These are phyloP conservation scores for Puya raimondii DNA, from an alignment of 176 grass and related monocot species.

Conservation along the genomic window DNA sequence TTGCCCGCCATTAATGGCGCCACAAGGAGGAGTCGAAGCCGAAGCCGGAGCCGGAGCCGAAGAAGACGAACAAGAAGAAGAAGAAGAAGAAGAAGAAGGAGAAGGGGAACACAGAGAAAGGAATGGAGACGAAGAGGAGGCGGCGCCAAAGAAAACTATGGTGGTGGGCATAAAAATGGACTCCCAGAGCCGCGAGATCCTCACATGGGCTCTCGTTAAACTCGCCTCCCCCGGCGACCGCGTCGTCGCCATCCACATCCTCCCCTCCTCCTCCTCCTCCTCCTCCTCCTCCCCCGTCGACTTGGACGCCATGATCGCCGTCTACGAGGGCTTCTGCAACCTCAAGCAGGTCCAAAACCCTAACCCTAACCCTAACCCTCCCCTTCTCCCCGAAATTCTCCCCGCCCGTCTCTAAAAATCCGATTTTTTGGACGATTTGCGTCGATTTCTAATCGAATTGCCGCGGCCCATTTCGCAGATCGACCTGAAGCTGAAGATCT, in stretches of 20 bases:
- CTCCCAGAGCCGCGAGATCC: slow-evolving; percentile 62
- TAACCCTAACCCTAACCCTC: slow-evolving; percentile 1
- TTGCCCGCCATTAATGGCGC: neutral
- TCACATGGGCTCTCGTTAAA: slow-evolving; percentile 89
- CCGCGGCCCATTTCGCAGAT: slow-evolving; percentile 37
- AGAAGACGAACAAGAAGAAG: neutral
- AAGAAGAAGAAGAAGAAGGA: neutral
- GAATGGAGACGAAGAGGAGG: slow-evolving; percentile 4
- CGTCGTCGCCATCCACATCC: slow-evolving; percentile 76
- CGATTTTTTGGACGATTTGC: neutral
- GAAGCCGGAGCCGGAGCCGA: neutral
- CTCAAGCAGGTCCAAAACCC: slow-evolving; percentile 65
- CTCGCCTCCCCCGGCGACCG: slow-evolving; percentile 46
- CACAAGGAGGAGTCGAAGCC: neutral
- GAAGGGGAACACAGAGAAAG: neutral
- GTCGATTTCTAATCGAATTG: neutral
- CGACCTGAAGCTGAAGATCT: slow-evolving; percentile 88
- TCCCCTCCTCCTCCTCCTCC: slow-evolving; percentile 27
- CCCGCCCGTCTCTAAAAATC: neutral
- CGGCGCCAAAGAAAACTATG: slow-evolving; percentile 43
- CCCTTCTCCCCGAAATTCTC: neutral
- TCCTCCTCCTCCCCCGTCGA: slow-evolving; percentile 26
- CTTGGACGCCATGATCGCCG: slow-evolving; percentile 76
- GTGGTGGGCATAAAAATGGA: slow-evolving; percentile 68
- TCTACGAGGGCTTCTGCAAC: slow-evolving; percentile 83